A percentile compares a stretch with the other conserved stretches of the same genome.
Evolutionary conservation across 495 filamentous ascomycete genomes (phyloP).

Genomic region (Rusavskia elegans): DNA sequence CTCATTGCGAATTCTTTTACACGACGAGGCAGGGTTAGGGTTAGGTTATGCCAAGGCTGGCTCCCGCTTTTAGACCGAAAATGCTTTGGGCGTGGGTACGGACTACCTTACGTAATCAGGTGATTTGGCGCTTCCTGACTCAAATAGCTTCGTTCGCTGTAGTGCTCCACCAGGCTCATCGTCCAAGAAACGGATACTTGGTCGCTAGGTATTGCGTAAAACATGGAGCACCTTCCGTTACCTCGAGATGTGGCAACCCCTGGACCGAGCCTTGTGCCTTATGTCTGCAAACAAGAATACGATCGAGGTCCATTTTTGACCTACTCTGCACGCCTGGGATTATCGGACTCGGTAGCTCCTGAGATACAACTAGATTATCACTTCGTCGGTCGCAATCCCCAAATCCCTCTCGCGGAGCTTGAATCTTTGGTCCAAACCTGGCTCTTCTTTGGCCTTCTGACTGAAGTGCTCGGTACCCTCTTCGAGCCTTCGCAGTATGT

Average conservation of each 20-base stretch:
- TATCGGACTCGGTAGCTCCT: background rate
- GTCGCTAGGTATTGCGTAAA: too few species aligned
- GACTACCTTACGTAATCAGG: too few species aligned
- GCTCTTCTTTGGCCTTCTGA: conserved; percentile 3
- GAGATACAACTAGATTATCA: background rate
- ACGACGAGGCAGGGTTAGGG: too few species aligned
- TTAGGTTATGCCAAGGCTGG: too few species aligned
- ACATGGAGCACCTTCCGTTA: conserved; percentile 2
- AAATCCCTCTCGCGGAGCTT: background rate
- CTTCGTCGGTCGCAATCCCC: background rate
- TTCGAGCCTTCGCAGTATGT: background rate
- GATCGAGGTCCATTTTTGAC: background rate
- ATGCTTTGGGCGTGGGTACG: too few species aligned
- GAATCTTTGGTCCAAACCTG: conserved; percentile 1
- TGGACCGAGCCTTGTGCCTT: background rate
- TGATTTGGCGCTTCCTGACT: too few species aligned
- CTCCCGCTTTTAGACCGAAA: too few species aligned
- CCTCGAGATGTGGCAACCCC: background rate
- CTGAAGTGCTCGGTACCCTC: background rate
- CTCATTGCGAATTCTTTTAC: too few species aligned
- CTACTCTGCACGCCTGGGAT: background rate
- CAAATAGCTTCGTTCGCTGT: too few species aligned
- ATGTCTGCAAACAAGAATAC: background rate
- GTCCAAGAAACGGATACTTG: too few species aligned
- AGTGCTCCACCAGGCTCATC: too few species aligned